A percentile compares a stretch with the other conserved stretches of the same genome.
Evolutionary conservation across 2,329 filamentous ascomycete species (phyloP).

Genomic region (Pseudogymnoascus sp.): DNA sequence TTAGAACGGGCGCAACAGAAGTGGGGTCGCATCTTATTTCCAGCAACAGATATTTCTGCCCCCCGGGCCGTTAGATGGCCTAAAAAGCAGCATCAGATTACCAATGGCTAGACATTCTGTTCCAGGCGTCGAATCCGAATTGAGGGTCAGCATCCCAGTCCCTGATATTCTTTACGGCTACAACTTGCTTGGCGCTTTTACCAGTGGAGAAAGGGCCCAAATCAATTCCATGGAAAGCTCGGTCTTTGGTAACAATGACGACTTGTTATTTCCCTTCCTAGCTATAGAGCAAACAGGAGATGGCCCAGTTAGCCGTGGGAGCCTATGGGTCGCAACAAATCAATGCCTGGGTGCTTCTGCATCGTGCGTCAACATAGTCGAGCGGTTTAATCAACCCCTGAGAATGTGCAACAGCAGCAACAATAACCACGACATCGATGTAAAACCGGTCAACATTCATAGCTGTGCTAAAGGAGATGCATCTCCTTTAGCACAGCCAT

Average conservation of each 20-base stretch:
- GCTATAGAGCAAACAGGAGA: conserved; percentile 28
- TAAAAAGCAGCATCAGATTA: conserved; percentile 16
- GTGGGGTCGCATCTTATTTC: conserved; percentile 20
- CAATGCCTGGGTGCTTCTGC: conserved; percentile 30
- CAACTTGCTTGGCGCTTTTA: conserved; percentile 17
- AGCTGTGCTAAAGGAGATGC: conserved; percentile 28
- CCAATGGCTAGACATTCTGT: conserved; percentile 17
- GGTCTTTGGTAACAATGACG: conserved; percentile 17
- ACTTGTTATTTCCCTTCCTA: conserved; percentile 26
- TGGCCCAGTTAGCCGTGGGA: conserved; percentile 21
- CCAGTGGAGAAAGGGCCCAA: conserved; percentile 17
- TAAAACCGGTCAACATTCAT: conserved; percentile 22
- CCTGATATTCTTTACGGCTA: conserved; percentile 24
- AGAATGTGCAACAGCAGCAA: conserved; percentile 17
- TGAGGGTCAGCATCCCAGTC: conserved; percentile 20
- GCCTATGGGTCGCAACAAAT: conserved; percentile 31
- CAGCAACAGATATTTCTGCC: conserved; percentile 16
- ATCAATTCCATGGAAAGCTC: conserved; percentile 20
- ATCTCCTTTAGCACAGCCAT: conserved; percentile 31
- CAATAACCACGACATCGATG: conserved; percentile 6
- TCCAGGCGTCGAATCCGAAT: conserved; percentile 15
- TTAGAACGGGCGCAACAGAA: conserved; percentile 8
- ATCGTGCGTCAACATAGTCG: conserved; percentile 28
- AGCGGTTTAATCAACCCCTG: conserved; percentile 20
- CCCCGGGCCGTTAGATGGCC: conserved; percentile 12